A percentile compares a stretch with the other conserved stretches of the same genome.
Conservation (phyloP, 2,329 filamentous ascomycete species). For the Cladosporium oxysporum region DNA sequence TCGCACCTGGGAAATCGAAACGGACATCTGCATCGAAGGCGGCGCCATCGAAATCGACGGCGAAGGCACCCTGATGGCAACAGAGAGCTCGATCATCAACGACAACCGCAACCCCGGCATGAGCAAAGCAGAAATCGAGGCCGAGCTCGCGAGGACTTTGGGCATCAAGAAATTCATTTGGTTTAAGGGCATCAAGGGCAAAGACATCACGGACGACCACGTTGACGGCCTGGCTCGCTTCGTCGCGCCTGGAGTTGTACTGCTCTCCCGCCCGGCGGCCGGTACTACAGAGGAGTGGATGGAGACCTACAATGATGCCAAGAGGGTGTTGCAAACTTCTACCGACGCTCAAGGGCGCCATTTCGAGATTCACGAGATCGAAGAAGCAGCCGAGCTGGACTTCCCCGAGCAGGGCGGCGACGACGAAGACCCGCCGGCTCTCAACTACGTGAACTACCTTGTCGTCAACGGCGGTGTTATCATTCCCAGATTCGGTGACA, state of each 20-base stretch:
- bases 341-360: conserved; percentile 22
- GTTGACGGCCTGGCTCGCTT: conserved; percentile 26
- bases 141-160: conserved; percentile 18
- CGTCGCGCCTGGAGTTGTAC: conserved; percentile 16
- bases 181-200: conserved; percentile 23
- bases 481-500: conserved; percentile 24
- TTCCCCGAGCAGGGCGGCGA: conserved; percentile 20
- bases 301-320: not conserved
- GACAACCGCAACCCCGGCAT: conserved; percentile 26
- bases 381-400: not conserved
- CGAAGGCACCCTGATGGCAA: conserved; percentile 26
- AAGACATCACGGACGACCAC: conserved; percentile 26
- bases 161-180: conserved; percentile 26
- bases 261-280: conserved; percentile 20
- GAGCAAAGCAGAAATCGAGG: conserved; percentile 21
- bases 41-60: conserved; percentile 25
- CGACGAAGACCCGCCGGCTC: conserved; percentile 10
- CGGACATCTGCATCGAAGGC: conserved; percentile 23
- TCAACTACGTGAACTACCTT: conserved; percentile 25
- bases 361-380: conserved; percentile 22
- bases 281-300: conserved; percentile 1
- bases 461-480: conserved; percentile 25
- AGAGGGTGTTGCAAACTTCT: conserved; percentile 2
- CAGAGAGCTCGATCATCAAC: conserved; percentile 26
- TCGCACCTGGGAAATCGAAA: conserved; percentile 11